Percentiles rank a stretch among this genome's conserved stretches.
Evolutionary conservation across 2,329 filamentous ascomycete species (phyloP).

Genomic region (Cladophialophora psammophila): DNA sequence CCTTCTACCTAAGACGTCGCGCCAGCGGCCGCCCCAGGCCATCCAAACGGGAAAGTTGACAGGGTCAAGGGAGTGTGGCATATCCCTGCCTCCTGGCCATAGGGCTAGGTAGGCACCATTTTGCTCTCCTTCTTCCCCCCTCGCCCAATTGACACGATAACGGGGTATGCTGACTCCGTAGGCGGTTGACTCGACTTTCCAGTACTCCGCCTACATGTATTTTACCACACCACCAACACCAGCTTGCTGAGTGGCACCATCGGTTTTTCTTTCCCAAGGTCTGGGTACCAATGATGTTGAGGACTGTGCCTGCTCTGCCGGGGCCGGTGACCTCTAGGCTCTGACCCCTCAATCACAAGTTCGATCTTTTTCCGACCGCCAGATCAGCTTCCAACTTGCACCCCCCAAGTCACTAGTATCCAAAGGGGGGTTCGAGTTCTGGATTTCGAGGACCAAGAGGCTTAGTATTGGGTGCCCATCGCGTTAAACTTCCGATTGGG

Average conservation of each 20-base stretch:
- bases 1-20: neutral
- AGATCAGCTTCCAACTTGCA: constrained; percentile 1
- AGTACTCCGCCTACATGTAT: neutral
- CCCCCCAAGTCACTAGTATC: neutral
- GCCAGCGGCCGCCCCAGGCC: neutral
- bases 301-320: neutral
- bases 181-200: neutral
- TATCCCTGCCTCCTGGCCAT: neutral
- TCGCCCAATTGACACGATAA: neutral
- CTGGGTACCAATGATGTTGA: neutral
- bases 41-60: neutral
- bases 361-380: neutral
- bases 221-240: neutral
- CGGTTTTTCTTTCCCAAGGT: neutral
- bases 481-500: constrained; percentile 4
- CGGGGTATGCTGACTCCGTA: constrained; percentile 3
- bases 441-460: neutral
- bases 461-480: neutral
- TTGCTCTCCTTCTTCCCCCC: neutral
- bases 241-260: neutral
- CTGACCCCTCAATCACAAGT: neutral
- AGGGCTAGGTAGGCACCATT: neutral
- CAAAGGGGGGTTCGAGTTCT: neutral
- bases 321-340: neutral
- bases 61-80: neutral